Percentiles rank a stretch among this genome's conserved stretches.
Conservation (phyloP, 306 rosid genomes). For the Cajanus cajan region DNA sequence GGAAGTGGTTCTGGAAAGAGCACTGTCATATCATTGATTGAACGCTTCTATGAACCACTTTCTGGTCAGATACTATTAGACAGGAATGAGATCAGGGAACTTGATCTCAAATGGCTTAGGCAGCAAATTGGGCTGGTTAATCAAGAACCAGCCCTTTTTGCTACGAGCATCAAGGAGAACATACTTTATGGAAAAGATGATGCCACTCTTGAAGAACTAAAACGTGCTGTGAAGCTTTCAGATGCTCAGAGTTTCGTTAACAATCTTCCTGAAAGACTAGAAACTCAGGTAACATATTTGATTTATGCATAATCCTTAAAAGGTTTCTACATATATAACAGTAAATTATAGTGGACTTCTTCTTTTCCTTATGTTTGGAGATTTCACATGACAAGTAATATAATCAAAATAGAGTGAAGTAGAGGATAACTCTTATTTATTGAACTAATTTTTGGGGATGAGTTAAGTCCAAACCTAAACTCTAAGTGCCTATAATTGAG, state of each 20-base stretch:
- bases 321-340: neutral
- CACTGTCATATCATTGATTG: slow-evolving; percentile 81
- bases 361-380: neutral
- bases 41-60: slow-evolving; percentile 89
- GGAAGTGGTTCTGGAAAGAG: slow-evolving; percentile 98
- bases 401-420: too few relatives aligned
- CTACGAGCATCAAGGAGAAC: slow-evolving; percentile 85
- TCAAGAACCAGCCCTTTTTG: slow-evolving; percentile 97
- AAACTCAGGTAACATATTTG: slow-evolving; percentile 69
- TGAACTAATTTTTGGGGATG: too few relatives aligned
- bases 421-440: too few relatives aligned
- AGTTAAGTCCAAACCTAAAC: too few relatives aligned
- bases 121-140: slow-evolving; percentile 85
- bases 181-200: slow-evolving; percentile 87
- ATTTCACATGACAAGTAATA: too few relatives aligned
- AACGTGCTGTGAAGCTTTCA: slow-evolving; percentile 80
- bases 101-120: slow-evolving; percentile 91
- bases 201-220: slow-evolving; percentile 80
- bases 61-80: slow-evolving; percentile 75
- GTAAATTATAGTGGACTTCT: neutral
- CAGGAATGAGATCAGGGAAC: slow-evolving; percentile 51
- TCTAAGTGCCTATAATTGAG: too few relatives aligned
- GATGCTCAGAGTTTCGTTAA: slow-evolving; percentile 83
- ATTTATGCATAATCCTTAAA: neutral
- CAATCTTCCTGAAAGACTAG: slow-evolving; percentile 90